Base-by-base conservation (phyloP, 306 rosid species). In the Rosa multiflora region DNA sequence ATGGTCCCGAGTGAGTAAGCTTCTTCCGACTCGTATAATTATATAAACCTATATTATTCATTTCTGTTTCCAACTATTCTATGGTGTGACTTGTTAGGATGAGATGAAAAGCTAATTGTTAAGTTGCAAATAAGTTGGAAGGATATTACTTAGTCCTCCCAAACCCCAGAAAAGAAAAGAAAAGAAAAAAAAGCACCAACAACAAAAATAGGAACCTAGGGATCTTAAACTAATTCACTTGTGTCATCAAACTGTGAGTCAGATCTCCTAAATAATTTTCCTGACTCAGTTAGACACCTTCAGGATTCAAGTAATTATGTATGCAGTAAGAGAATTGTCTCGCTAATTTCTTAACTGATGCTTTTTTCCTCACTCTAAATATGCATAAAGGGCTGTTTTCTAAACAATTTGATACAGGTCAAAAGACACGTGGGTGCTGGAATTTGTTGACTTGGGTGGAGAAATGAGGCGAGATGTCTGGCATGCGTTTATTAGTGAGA, bases 391-490 rank as follows among this genome's bases (percentile, higher is more conserved):
- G n/a, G 46, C 44, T 78, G 48, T 72, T 49, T 58, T 70, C 75
- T 81, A 56, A 78, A 86, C 77, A 63, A 61, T 71, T 84, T 18
- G 43, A 55, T 83, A 66, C 77, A 91, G 99, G 87, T 79, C 81
- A 14, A 77, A 91, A 82, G 80, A 91, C 80, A 59, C 80, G 10
- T 95, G 92, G 97, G 90, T 93, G 53, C 90, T 95, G 74, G 99
- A 95, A 83, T 91, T 95, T 84, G 91, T 95, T 35, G 98, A 95
- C 87, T 89, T 93, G 84, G 99, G 99, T 82, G 97, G 99, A 79
- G 99, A 95, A 76, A 91, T 95, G 98, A 90, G 96, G 90, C 88
- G 98, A 83, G 99, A 95, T 64, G 91, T 89, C 69, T 95, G 99
- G 99, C 89, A 93, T 83, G 94, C 98, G 15, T 86, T 90, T 79